Evolutionary conservation across 129 eudicot species (phyloP).

Genomic region (Rutidosis leptorrhynchoides): DNA sequence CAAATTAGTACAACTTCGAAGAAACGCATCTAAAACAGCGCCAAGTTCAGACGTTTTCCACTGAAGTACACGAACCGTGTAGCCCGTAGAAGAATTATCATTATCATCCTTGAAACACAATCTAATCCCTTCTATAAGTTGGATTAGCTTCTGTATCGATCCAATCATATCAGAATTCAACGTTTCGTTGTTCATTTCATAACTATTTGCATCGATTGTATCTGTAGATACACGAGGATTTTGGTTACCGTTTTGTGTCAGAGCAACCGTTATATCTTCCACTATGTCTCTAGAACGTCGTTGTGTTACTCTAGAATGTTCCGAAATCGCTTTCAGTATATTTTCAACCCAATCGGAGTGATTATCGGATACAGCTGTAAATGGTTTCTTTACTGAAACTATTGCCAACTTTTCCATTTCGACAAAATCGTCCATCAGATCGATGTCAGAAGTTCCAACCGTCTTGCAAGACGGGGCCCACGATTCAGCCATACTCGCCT

Average conservation of each 20-base stretch:
- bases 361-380: slow-evolving; percentile 27
- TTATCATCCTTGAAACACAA: slow-evolving; percentile 30
- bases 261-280: slow-evolving; percentile 37
- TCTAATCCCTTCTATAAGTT: slow-evolving; percentile 64
- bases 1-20: slow-evolving; percentile 51
- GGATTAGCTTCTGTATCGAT: slow-evolving; percentile 52
- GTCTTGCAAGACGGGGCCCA: slow-evolving; percentile 48
- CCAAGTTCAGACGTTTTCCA: slow-evolving; percentile 75
- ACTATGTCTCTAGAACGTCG: slow-evolving; percentile 34
- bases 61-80: slow-evolving; percentile 72
- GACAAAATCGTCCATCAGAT: slow-evolving; percentile 85
- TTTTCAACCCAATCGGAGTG: slow-evolving; percentile 40
- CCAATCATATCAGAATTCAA: slow-evolving; percentile 31
- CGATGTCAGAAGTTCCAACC: slow-evolving; percentile 59
- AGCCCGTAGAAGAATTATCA: slow-evolving; percentile 41
- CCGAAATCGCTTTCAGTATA: slow-evolving; percentile 38
- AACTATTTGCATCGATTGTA: background rate
- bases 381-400: slow-evolving; percentile 45
- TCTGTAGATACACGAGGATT: slow-evolving; percentile 17
- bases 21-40: slow-evolving; percentile 48
- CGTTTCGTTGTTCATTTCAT: slow-evolving; percentile 23
- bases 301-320: slow-evolving; percentile 35
- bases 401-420: slow-evolving; percentile 96
- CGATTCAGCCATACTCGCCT: slow-evolving; percentile 65
- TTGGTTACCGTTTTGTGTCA: slow-evolving; percentile 23